Percentiles rank a stretch among this genome's conserved stretches.
Evolutionary conservation across 208 protist genomes (phyloP).

Genomic region (Acanthamoeba lenticulata): DNA sequence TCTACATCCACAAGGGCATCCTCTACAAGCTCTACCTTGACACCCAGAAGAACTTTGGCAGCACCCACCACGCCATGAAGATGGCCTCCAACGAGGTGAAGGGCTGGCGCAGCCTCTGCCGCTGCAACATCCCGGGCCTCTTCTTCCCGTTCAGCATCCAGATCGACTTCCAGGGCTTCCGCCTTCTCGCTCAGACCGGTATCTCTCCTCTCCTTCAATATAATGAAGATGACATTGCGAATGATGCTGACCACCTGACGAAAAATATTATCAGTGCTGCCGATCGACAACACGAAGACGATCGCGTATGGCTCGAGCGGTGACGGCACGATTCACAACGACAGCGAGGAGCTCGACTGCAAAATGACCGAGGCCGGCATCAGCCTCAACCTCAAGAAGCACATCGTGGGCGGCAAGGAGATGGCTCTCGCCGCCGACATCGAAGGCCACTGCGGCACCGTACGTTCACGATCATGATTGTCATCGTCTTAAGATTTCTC

Average conservation of each 20-base stretch:
- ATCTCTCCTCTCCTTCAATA: background rate
- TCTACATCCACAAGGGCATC: conserved; percentile 63
- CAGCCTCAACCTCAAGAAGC: conserved; percentile 69
- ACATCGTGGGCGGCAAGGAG: conserved; percentile 62
- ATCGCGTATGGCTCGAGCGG: conserved; percentile 53
- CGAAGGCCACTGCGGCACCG: conserved; percentile 55
- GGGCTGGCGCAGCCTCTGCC: conserved; percentile 27
- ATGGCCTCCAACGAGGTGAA: conserved; percentile 66
- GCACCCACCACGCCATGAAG: conserved; percentile 65
- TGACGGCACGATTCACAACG: conserved; percentile 47
- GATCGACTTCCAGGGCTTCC: conserved; percentile 70
- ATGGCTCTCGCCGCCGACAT: conserved; percentile 27
- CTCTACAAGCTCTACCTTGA: conserved; percentile 66
- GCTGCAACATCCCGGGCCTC: conserved; percentile 19
- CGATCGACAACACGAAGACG: conserved; percentile 58
- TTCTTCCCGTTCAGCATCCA: conserved; percentile 66
- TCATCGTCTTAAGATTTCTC: background rate
- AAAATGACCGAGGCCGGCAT: conserved; percentile 64
- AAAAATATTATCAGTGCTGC: conserved; percentile 48
- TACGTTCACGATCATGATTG: background rate
- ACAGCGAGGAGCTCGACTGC: conserved; percentile 37
- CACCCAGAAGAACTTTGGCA: conserved; percentile 67
- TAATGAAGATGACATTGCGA: too few relatives aligned
- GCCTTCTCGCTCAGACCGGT: conserved; percentile 48
- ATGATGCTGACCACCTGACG: too few relatives aligned